These are phyloP conservation scores for Aspergillus affinis DNA, from an alignment of 495 filamentous ascomycete species.

Conservation along the genomic window DNA sequence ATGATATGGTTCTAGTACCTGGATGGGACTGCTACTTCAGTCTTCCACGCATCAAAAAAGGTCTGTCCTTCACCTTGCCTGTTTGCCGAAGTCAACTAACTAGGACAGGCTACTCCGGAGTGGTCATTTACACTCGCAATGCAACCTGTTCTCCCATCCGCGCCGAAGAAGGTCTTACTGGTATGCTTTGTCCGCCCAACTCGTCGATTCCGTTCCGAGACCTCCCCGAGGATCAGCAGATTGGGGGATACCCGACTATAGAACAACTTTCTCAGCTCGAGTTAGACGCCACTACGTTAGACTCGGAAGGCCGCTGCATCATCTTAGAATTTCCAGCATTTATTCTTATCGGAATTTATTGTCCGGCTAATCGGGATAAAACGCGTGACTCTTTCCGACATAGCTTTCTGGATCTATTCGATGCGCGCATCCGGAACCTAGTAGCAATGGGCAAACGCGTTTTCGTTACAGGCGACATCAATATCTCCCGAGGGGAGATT, in stretches of 20 bases:
- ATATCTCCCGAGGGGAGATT: constrained; percentile 73
- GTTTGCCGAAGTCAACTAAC: background rate
- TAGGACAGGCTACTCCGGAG: constrained; percentile 83
- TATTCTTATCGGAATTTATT: constrained; percentile 87
- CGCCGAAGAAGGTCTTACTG: constrained; percentile 91
- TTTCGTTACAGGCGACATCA: constrained; percentile 84
- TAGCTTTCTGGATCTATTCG: constrained; percentile 75
- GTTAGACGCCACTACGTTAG: constrained; percentile 69
- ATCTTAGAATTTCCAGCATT: constrained; percentile 96
- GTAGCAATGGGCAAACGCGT: constrained; percentile 77
- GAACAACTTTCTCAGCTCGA: constrained; percentile 60
- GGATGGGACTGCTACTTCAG: constrained; percentile 98
- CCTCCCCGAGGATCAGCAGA: constrained; percentile 73
- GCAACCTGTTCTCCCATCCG: constrained; percentile 82
- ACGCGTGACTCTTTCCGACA: constrained; percentile 80
- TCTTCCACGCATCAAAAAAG: constrained; percentile 89
- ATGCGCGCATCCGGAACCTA: constrained; percentile 81
- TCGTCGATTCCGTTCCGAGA: constrained; percentile 73
- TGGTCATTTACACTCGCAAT: constrained; percentile 93
- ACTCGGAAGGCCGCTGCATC: constrained; percentile 89
- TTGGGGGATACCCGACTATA: constrained; percentile 83
- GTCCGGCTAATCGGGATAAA: constrained; percentile 83
- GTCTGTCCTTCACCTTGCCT: constrained; percentile 39
- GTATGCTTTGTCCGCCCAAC: constrained; percentile 74
- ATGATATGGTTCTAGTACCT: constrained; percentile 94